Evolutionary conservation across 208 protist species (phyloP), one percentile per base, ranked within the genome.

Genomic region (Leishmania lainsoni): DNA sequence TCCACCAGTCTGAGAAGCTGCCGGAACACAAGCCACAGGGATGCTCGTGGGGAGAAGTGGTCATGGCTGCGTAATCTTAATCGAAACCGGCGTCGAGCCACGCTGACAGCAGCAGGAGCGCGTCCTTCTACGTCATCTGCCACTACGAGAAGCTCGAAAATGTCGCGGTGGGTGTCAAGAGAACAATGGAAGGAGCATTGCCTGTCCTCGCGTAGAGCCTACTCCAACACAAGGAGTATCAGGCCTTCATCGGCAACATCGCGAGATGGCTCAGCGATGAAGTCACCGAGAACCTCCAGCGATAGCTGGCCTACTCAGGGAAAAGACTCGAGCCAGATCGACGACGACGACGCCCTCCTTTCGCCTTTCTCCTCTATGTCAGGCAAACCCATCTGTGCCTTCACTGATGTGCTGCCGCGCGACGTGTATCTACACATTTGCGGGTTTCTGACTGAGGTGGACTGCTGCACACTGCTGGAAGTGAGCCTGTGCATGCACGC

Each of bases 391-490:
- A 51, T 61, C 26, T 87, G 80, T 32, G 51, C 42, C 16, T 61
- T 87, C 70, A 87, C 84, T 0, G 75, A 82, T 52, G 45, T 81
- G 32, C 79, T 94, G 29, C 90, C 90, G n/a, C 86, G 83, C 39
- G 90, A 94, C 16, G 45, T 94, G 1, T 94, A 91, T 56, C 66
- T 94, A 8, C 81, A 85, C 59, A 83, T 94, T 22, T 89, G 87
- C 78, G 45, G 78, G 49, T 97, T 89, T 84, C 85, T 97, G 2
- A 59, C 32, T 32, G 86, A 89, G 12, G 52, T 68, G 3, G 91
- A 95, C 65, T 92, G 90, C 58, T 81, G 83, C 75, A 90, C 86
- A 14, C 83, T 97, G 35, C 84, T 97, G 4, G 93, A 87, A 45
- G 92, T 97, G 39, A 88, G 71, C 72, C 87, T 85, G 5, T n/a